phyloP scores from a whole-genome alignment of 2,329 filamentous ascomycete genomes.

The Ophiocordyceps sinensis region DNA sequence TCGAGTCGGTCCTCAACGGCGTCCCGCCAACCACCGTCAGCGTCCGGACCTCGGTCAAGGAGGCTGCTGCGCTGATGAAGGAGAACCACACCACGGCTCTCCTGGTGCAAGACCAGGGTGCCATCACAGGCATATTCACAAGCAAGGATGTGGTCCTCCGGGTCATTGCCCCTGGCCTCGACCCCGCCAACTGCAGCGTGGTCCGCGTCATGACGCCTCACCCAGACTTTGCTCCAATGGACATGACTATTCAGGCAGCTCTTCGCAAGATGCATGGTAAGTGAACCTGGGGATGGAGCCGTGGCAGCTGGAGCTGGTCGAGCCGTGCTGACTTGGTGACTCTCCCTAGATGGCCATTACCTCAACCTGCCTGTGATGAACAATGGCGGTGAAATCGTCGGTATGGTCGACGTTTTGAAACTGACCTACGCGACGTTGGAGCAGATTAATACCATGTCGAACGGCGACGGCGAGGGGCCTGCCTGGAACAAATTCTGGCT shows the following conservation, averaged over 20 bases:
- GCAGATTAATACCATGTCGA: constrained; percentile 92
- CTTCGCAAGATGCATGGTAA: constrained; percentile 97
- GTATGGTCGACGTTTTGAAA: constrained; percentile 98
- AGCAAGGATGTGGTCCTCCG: constrained; percentile 98
- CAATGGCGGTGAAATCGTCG: constrained; percentile 88
- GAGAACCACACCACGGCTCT: constrained; percentile 97
- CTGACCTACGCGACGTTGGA: constrained; percentile 95
- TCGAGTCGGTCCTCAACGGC: constrained; percentile 87
- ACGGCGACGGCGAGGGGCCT: constrained; percentile 77
- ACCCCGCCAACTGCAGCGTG: constrained; percentile 89
- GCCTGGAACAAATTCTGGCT: constrained; percentile 99
- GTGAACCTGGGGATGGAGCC: constrained; percentile 16
- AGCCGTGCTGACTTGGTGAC: not conserved
- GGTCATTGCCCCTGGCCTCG: constrained; percentile 91
- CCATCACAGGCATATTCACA: constrained; percentile 97
- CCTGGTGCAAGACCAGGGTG: constrained; percentile 88
- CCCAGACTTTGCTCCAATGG: constrained; percentile 93
- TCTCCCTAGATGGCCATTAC: constrained; percentile 72
- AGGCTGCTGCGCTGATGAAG: constrained; percentile 92
- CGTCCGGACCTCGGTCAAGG: constrained; percentile 89
- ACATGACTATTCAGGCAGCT: constrained; percentile 98
- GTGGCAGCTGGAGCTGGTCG: not conserved
- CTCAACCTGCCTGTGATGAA: constrained; percentile 98
- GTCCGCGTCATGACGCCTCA: constrained; percentile 98
- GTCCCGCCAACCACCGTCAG: constrained; percentile 88